A percentile compares a stretch with the other conserved stretches of the same genome.
These are phyloP conservation scores for Metschnikowia borealis DNA, from an alignment of 805 yeast genomes.

Conservation along the genomic window DNA sequence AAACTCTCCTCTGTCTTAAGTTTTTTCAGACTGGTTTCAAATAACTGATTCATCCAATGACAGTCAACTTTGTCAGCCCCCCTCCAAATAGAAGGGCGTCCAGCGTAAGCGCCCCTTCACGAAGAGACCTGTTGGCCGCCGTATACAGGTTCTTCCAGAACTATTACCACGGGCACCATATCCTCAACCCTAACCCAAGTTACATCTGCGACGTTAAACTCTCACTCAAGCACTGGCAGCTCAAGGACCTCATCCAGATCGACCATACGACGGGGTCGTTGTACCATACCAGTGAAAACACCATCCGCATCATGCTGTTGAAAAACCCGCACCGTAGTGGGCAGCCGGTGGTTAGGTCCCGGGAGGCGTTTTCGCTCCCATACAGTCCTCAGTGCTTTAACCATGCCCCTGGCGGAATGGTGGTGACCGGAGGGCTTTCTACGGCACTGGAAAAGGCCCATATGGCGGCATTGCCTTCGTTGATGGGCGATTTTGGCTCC, in stretches of 20 bases:
- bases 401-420: constrained; percentile 45
- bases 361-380: constrained; percentile 33
- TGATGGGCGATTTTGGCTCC: constrained; percentile 12
- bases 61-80: neutral
- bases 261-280: constrained; percentile 42
- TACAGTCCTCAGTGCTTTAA: constrained; percentile 71
- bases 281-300: constrained; percentile 55
- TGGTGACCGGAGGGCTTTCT: constrained; percentile 46
- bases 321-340: neutral
- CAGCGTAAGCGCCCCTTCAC: neutral
- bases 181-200: constrained; percentile 33
- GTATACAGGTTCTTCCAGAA: constrained; percentile 37
- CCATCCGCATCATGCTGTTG: constrained; percentile 30
- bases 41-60: neutral
- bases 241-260: constrained; percentile 66
- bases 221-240: constrained; percentile 66
- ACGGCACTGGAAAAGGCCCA: constrained; percentile 35
- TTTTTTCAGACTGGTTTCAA: neutral
- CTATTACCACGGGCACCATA: constrained; percentile 38
- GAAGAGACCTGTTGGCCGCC: constrained; percentile 5
- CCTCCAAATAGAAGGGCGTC: constrained; percentile 4
- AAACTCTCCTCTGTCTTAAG: neutral
- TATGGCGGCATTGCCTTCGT: constrained; percentile 22
- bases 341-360: constrained; percentile 7
- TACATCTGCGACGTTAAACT: constrained; percentile 32